Conservation (phyloP, 2,329 filamentous ascomycete species). For the Endothia cerciana region DNA sequence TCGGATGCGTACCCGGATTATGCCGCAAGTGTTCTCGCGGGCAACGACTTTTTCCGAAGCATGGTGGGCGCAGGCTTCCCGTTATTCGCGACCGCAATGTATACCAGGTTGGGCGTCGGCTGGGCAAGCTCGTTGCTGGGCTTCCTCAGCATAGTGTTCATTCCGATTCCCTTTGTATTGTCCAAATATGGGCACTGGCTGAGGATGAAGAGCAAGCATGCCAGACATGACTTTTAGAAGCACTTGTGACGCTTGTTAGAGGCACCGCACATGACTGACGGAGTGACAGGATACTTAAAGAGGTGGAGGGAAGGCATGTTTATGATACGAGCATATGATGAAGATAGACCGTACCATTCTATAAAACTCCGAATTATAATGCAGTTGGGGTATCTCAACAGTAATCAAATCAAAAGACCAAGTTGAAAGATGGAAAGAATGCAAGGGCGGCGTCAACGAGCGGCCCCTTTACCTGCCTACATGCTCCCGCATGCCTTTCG, state of each 20-base stretch:
- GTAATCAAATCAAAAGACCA: slow-evolving; percentile 8
- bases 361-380: background rate
- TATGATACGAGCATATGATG: too few species aligned
- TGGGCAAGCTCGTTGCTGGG: slow-evolving; percentile 33
- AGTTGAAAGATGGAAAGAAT: background rate
- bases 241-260: background rate
- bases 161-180: slow-evolving; percentile 33
- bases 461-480: slow-evolving; percentile 33
- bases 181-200: slow-evolving; percentile 33
- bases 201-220: slow-evolving; percentile 33
- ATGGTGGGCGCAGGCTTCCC: slow-evolving; percentile 26
- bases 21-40: slow-evolving; percentile 23
- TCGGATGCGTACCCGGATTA: slow-evolving; percentile 25
- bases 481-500: slow-evolving; percentile 60
- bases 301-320: background rate
- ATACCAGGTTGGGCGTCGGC: slow-evolving; percentile 31
- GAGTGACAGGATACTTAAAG: background rate
- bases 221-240: slow-evolving; percentile 32
- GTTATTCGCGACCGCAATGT: slow-evolving; percentile 33
- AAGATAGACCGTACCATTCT: background rate
- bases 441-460: background rate
- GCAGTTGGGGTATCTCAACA: slow-evolving; percentile 25
- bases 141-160: slow-evolving; percentile 33
- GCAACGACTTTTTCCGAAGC: slow-evolving; percentile 23
- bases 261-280: slow-evolving; percentile 26